A percentile compares a stretch with the other conserved stretches of the same genome.
phyloP scores from a whole-genome alignment of 1,139 yeast genomes.

The Scheffersomyces illinoinensis region DNA sequence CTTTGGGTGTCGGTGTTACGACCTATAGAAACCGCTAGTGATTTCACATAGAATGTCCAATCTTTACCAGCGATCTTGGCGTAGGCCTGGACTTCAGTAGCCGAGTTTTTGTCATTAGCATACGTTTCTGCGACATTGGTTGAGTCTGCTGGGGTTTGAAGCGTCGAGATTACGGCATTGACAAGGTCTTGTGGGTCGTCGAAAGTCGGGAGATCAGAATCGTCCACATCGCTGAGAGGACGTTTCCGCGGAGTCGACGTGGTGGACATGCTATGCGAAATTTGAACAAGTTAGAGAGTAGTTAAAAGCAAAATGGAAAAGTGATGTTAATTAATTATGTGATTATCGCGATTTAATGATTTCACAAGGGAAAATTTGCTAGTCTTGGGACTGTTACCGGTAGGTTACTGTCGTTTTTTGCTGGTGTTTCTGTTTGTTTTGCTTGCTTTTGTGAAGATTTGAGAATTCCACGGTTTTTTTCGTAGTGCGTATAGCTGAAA shows the following conservation, averaged over 20 bases:
- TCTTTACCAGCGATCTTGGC: constrained; percentile 92
- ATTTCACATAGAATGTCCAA: constrained; percentile 93
- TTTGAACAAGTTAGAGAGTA: neutral
- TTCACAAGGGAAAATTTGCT: neutral
- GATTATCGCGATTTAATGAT: neutral
- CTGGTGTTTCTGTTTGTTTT: neutral
- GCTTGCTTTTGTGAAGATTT: neutral
- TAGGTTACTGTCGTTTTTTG: neutral
- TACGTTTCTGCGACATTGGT: constrained; percentile 51
- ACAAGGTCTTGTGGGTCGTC: constrained; percentile 56
- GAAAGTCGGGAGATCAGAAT: constrained; percentile 29
- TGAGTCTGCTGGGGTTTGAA: constrained; percentile 49
- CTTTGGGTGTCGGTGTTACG: constrained; percentile 68
- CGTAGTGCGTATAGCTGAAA: neutral
- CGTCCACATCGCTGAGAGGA: constrained; percentile 21
- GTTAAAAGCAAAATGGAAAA: neutral
- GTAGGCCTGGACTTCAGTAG: constrained; percentile 90
- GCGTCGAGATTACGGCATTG: constrained; percentile 52
- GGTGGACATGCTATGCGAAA: neutral
- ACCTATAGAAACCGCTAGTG: constrained; percentile 78
- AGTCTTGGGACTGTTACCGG: neutral
- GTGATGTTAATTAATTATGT: neutral
- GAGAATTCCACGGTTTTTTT: neutral
- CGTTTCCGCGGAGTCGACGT: constrained; percentile 34
- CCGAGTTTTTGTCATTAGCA: constrained; percentile 71